phyloP scores from a whole-genome alignment of 352 stramenopile genomes.

The Globisporangium okanoganense region DNA sequence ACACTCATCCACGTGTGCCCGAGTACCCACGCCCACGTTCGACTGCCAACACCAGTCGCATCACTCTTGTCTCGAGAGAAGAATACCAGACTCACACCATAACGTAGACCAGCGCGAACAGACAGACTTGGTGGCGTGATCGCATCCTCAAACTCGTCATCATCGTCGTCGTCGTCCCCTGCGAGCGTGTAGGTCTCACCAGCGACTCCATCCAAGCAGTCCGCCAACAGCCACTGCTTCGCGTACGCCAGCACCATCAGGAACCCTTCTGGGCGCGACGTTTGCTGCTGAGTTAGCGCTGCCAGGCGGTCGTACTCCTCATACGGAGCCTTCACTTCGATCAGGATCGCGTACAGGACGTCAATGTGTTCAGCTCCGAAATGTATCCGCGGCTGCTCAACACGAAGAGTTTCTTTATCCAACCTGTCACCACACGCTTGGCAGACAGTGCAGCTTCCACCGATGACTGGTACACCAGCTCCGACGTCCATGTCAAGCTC shows the following conservation, averaged over 20 bases:
- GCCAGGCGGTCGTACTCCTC: conserved; percentile 79
- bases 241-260: conserved; percentile 81
- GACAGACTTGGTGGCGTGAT: conserved; percentile 81
- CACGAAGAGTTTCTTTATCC: conserved; percentile 15
- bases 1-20: conserved; percentile 43
- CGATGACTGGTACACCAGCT: conserved; percentile 23
- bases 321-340: conserved; percentile 85
- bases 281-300: conserved; percentile 63
- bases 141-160: conserved; percentile 85
- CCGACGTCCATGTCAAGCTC: conserved; percentile 69
- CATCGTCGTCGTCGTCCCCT: conserved; percentile 61
- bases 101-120: conserved; percentile 35
- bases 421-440: conserved; percentile 16
- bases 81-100: conserved; percentile 55
- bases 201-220: conserved; percentile 67
- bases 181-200: conserved; percentile 35
- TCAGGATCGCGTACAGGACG: conserved; percentile 81
- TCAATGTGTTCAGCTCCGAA: conserved; percentile 78
- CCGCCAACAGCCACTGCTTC: conserved; percentile 80
- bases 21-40: conserved; percentile 59
- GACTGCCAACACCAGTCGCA: background rate
- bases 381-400: conserved; percentile 54
- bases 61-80: conserved; percentile 29
- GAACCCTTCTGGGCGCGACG: conserved; percentile 79
- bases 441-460: conserved; percentile 38